Percentiles rank a stretch among this genome's conserved stretches.
phyloP scores from a whole-genome alignment of 2,329 filamentous ascomycete genomes.

The Botrytis porri region DNA sequence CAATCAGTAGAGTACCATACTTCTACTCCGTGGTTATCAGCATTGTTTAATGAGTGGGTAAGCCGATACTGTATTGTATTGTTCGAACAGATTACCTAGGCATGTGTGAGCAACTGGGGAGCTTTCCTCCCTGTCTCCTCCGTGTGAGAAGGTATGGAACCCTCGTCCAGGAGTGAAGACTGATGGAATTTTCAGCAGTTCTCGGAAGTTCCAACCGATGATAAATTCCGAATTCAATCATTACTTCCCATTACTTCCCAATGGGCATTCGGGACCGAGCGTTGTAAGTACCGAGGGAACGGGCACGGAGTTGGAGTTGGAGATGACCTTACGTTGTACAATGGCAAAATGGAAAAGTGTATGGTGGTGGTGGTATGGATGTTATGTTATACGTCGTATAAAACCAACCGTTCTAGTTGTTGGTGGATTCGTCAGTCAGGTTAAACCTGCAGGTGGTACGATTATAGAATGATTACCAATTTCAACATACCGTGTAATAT shows the following conservation, averaged over 20 bases:
- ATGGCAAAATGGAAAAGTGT: too few relatives aligned
- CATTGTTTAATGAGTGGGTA: background rate
- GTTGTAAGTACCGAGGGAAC: constrained; percentile 5
- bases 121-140: background rate
- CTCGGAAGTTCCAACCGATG: background rate
- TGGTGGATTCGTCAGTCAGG: constrained; percentile 7
- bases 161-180: background rate
- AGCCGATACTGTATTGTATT: too few relatives aligned
- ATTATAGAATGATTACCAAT: background rate
- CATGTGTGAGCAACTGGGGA: too few relatives aligned
- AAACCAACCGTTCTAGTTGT: constrained; percentile 1
- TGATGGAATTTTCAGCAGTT: background rate
- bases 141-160: background rate
- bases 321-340: background rate
- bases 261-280: constrained; percentile 9
- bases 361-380: background rate
- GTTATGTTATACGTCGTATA: constrained; percentile 8
- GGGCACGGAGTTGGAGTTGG: background rate
- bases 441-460: background rate
- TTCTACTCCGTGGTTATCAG: background rate
- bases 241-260: background rate
- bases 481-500: background rate
- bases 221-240: background rate
- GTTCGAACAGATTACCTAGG: background rate
- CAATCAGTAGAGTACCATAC: background rate